Percentiles rank a stretch among this genome's conserved stretches.
Conservation (phyloP, 1,284 basidiomycete species). For the Marasmius oreades region DNA sequence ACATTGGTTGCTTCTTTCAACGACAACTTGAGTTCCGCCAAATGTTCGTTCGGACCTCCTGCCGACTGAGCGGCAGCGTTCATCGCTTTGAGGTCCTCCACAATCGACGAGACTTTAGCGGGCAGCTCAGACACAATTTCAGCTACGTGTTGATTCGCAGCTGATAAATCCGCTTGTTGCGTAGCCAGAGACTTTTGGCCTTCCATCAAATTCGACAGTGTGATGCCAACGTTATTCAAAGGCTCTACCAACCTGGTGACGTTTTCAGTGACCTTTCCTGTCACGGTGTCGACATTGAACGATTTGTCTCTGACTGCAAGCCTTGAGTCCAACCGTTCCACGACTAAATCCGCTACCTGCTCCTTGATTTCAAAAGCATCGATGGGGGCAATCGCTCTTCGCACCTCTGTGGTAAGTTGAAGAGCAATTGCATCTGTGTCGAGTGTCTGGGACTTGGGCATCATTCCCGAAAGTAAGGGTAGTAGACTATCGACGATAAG, state of each 20-base stretch:
- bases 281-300: constrained; percentile 59
- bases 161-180: constrained; percentile 33
- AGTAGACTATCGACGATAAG: constrained; percentile 73
- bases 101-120: constrained; percentile 34
- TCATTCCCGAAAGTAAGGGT: constrained; percentile 53
- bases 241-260: constrained; percentile 48
- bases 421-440: constrained; percentile 55
- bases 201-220: constrained; percentile 36
- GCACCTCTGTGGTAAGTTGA: constrained; percentile 63
- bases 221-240: constrained; percentile 32
- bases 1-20: constrained; percentile 40
- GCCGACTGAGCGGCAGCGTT: constrained; percentile 20
- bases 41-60: constrained; percentile 19
- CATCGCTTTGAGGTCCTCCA: constrained; percentile 37
- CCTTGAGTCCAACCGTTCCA: constrained; percentile 76
- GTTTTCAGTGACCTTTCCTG: constrained; percentile 51
- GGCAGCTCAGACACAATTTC: constrained; percentile 41
- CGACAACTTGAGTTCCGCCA: constrained; percentile 41
- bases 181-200: constrained; percentile 40
- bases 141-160: constrained; percentile 31
- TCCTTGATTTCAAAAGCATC: constrained; percentile 83
- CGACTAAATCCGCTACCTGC: constrained; percentile 79
- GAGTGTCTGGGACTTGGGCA: constrained; percentile 33
- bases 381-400: constrained; percentile 65
- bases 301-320: constrained; percentile 70